Evolutionary conservation across 192 early-diverging fungal species (phyloP).

Genomic region (Coemansia sp.): DNA sequence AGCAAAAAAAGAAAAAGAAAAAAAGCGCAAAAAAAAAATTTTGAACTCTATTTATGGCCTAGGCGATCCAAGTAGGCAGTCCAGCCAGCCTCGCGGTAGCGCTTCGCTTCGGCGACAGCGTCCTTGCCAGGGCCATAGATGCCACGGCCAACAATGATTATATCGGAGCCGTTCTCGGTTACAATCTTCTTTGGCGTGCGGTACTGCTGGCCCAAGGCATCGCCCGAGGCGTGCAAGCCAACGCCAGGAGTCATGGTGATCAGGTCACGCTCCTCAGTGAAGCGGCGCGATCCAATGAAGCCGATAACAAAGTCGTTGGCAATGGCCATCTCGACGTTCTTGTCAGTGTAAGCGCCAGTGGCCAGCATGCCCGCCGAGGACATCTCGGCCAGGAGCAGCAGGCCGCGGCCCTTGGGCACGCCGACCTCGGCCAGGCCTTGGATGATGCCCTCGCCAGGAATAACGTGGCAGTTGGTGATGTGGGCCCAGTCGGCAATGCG

Average conservation of each 20-base stretch:
- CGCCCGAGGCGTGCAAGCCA: constrained; percentile 75
- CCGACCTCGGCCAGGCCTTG: constrained; percentile 89
- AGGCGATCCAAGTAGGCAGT: constrained; percentile 74
- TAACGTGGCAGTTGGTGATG: constrained; percentile 92
- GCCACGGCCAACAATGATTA: constrained; percentile 98
- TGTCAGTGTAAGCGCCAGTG: constrained; percentile 74
- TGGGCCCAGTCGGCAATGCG: constrained; percentile 93
- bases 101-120: constrained; percentile 67
- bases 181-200: constrained; percentile 87
- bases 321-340: constrained; percentile 83
- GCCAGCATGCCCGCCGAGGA: constrained; percentile 88
- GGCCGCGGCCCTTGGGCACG: constrained; percentile 65
- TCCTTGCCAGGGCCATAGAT: constrained; percentile 89
- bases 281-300: constrained; percentile 76
- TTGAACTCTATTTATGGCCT: background rate
- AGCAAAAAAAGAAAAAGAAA: constrained; percentile 3
- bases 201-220: constrained; percentile 95
- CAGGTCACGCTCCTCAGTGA: constrained; percentile 78
- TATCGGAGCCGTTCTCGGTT: constrained; percentile 79
- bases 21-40: background rate
- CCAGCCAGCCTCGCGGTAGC: constrained; percentile 95
- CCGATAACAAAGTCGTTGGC: constrained; percentile 93
- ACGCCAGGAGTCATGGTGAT: constrained; percentile 96
- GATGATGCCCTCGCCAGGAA: constrained; percentile 97
- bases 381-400: constrained; percentile 97